phyloP scores from a whole-genome alignment of 192 early-diverging fungal genomes.

The Chytriomyces sp. region DNA sequence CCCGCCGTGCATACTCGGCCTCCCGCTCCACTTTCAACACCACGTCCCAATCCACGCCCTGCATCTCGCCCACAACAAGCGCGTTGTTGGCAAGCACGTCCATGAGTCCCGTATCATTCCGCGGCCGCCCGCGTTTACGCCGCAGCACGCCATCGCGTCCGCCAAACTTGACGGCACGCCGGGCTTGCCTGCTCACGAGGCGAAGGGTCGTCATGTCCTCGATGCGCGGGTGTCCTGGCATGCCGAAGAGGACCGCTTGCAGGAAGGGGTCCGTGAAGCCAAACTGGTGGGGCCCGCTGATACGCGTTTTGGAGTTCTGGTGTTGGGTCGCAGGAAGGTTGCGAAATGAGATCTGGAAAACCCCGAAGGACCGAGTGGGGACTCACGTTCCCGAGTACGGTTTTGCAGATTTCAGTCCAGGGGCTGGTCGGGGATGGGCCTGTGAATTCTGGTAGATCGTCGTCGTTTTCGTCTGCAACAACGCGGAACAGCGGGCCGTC shows the following conservation, averaged over 20 bases:
- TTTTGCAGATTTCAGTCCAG: constrained; percentile 32
- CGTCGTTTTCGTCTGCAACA: constrained; percentile 13
- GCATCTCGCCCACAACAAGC: constrained; percentile 11
- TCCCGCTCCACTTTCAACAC: constrained; percentile 13
- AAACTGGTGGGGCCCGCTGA: constrained; percentile 29
- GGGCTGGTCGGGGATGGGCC: constrained; percentile 28
- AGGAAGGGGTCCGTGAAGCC: constrained; percentile 36
- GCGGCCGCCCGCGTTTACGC: constrained; percentile 12
- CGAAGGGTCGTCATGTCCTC: constrained; percentile 24
- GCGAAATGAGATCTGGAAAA: neutral
- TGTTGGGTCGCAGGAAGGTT: neutral
- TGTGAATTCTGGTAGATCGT: constrained; percentile 23
- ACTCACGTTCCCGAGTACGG: constrained; percentile 21
- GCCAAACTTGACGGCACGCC: constrained; percentile 13
- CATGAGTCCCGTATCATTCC: neutral
- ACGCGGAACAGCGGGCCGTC: constrained; percentile 28
- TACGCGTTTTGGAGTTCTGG: constrained; percentile 27
- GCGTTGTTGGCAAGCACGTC: constrained; percentile 1
- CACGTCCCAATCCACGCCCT: constrained; percentile 9
- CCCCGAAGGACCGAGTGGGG: neutral
- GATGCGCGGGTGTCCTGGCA: constrained; percentile 19
- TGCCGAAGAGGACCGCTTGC: constrained; percentile 27
- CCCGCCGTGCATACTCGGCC: constrained; percentile 9
- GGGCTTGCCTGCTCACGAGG: constrained; percentile 24
- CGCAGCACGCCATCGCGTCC: constrained; percentile 6